phyloP scores from a whole-genome alignment of 2,329 filamentous ascomycete species.

The Bipolaris gigantea region DNA sequence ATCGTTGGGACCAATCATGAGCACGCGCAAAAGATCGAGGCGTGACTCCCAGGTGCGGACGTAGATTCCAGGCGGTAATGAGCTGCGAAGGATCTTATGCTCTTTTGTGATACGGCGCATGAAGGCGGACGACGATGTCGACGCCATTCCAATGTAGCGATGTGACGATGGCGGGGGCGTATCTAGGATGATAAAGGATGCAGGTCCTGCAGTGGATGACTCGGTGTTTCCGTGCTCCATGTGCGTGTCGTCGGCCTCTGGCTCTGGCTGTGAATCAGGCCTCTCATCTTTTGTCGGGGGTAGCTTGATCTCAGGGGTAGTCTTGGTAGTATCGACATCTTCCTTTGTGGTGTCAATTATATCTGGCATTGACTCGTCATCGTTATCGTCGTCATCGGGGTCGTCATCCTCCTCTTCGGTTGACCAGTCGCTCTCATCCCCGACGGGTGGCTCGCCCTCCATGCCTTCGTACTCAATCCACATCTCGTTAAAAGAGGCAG shows the following conservation, averaged over 20 bases:
- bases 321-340: slow-evolving; percentile 36
- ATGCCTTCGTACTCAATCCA: slow-evolving; percentile 46
- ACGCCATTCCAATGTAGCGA: slow-evolving; percentile 43
- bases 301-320: slow-evolving; percentile 40
- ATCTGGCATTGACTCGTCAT: slow-evolving; percentile 40
- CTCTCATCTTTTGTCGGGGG: slow-evolving; percentile 27
- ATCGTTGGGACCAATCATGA: slow-evolving; percentile 61
- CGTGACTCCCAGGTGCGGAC: slow-evolving; percentile 62
- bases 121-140: slow-evolving; percentile 48
- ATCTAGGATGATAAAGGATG: slow-evolving; percentile 44
- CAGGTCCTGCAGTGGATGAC: slow-evolving; percentile 6
- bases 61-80: slow-evolving; percentile 59
- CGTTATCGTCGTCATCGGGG: slow-evolving; percentile 36
- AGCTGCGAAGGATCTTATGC: slow-evolving; percentile 58
- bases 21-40: slow-evolving; percentile 60
- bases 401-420: slow-evolving; percentile 42
- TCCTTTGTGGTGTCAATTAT: slow-evolving; percentile 19
- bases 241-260: slow-evolving; percentile 2
- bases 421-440: slow-evolving; percentile 43
- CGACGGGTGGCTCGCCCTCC: slow-evolving; percentile 35
- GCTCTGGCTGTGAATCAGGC: slow-evolving; percentile 3
- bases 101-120: slow-evolving; percentile 60
- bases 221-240: slow-evolving; percentile 16
- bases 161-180: slow-evolving; percentile 38
- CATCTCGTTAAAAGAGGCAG: slow-evolving; percentile 41